phyloP scores from a whole-genome alignment of 192 early-diverging fungal species.

The Endogone sp. region DNA sequence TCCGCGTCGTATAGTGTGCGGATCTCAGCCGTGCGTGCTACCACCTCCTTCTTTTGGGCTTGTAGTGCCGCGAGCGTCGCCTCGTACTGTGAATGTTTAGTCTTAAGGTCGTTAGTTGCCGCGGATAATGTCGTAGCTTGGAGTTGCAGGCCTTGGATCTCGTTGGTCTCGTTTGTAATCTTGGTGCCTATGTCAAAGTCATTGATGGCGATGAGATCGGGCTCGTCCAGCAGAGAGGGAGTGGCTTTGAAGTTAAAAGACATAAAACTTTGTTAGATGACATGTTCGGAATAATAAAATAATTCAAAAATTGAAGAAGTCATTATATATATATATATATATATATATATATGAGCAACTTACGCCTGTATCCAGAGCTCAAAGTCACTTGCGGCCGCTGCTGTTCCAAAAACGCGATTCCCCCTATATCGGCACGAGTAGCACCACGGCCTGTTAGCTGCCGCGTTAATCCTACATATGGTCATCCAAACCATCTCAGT shows the following conservation, averaged over 20 bases:
- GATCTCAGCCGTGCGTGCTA: conserved; percentile 48
- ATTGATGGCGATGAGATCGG: conserved; percentile 27
- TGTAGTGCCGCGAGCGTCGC: conserved; percentile 52
- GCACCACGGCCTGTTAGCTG: background rate
- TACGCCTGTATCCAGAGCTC: background rate
- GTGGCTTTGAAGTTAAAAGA: background rate
- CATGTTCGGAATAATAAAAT: background rate
- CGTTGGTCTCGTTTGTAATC: conserved; percentile 53
- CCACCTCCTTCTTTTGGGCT: conserved; percentile 60
- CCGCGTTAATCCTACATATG: background rate
- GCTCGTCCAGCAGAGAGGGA: conserved; percentile 19
- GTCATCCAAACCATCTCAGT: too few relatives aligned
- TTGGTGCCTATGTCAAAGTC: conserved; percentile 43
- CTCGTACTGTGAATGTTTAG: conserved; percentile 50
- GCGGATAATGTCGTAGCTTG: conserved; percentile 51
- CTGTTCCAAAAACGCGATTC: background rate
- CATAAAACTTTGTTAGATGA: background rate
- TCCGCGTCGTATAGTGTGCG: conserved; percentile 61
- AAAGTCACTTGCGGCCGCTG: background rate
- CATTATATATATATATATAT: too few relatives aligned
- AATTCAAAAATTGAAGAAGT: too few relatives aligned
- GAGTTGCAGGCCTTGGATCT: conserved; percentile 55
- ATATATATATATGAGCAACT: too few relatives aligned
- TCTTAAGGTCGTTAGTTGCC: conserved; percentile 48
- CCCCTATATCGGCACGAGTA: background rate